A percentile compares a stretch with the other conserved stretches of the same genome.
These are phyloP conservation scores for Candida sakaeoensis DNA, from an alignment of 805 yeast species.

Conservation along the genomic window DNA sequence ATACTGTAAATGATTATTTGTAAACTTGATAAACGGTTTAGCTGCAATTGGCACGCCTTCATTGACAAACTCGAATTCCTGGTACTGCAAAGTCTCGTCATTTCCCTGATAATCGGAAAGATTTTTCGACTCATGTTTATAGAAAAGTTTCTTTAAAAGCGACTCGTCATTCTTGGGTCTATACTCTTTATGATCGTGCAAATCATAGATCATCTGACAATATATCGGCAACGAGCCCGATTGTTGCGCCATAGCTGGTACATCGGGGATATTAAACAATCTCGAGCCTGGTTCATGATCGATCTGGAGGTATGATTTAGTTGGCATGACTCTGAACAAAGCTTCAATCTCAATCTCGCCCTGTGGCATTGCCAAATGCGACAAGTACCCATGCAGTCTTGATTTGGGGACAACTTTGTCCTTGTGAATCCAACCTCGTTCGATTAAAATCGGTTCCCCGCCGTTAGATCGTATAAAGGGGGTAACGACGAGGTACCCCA, in stretches of 20 bases:
- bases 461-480: constrained; percentile 77
- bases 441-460: constrained; percentile 74
- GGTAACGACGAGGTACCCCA: constrained; percentile 77
- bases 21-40: constrained; percentile 71
- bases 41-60: constrained; percentile 92
- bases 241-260: constrained; percentile 71
- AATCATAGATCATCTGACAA: constrained; percentile 67
- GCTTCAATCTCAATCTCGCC: constrained; percentile 73
- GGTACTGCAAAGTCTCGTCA: constrained; percentile 36
- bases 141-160: constrained; percentile 2
- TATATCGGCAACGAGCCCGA: constrained; percentile 70
- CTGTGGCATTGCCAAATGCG: constrained; percentile 67
- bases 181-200: constrained; percentile 61
- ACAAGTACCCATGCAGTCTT: constrained; percentile 47
- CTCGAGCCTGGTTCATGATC: constrained; percentile 64
- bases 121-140: constrained; percentile 21
- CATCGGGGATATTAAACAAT: constrained; percentile 76
- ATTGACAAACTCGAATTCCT: constrained; percentile 52
- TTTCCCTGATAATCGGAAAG: constrained; percentile 18
- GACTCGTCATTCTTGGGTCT: constrained; percentile 24
- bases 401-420: constrained; percentile 54
- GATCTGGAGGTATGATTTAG: constrained; percentile 62
- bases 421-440: constrained; percentile 89
- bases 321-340: constrained; percentile 64
- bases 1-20: constrained; percentile 89